phyloP scores from a whole-genome alignment of 805 yeast species.

The Metschnikowia lunata region DNA sequence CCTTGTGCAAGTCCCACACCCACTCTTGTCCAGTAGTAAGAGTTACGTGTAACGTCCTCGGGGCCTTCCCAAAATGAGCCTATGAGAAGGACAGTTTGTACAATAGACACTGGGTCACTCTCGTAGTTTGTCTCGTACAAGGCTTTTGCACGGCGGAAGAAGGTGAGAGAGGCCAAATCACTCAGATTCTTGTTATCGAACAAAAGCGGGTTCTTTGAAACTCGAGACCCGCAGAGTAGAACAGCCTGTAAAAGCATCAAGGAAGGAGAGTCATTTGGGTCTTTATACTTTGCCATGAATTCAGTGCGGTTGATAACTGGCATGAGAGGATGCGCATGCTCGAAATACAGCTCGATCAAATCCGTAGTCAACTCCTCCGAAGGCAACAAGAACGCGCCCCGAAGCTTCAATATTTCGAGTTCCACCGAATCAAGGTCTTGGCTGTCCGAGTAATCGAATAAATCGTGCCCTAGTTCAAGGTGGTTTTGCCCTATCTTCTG shows the following conservation, averaged over 20 bases:
- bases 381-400: conserved; percentile 73
- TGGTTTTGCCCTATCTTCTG: conserved; percentile 47
- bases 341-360: conserved; percentile 58
- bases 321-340: conserved; percentile 58
- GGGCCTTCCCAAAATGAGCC: conserved; percentile 75
- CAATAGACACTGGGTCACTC: conserved; percentile 54
- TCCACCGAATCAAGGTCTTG: conserved; percentile 51
- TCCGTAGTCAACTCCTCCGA: conserved; percentile 53
- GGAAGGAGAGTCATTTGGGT: conserved; percentile 57
- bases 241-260: conserved; percentile 65
- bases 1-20: conserved; percentile 72
- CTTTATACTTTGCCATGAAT: conserved; percentile 55
- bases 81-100: conserved; percentile 59
- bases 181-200: conserved; percentile 50
- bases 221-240: conserved; percentile 63
- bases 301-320: conserved; percentile 63
- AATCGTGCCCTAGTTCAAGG: conserved; percentile 39
- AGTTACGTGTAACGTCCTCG: conserved; percentile 61
- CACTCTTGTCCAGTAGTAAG: conserved; percentile 65
- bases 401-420: conserved; percentile 54
- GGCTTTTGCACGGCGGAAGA: conserved; percentile 70
- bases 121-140: conserved; percentile 68
- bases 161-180: conserved; percentile 45
- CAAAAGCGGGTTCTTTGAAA: conserved; percentile 49
- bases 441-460: conserved; percentile 31